Evolutionary conservation across 129 eudicot species (phyloP).

Genomic region (Daucus carota): DH1_v3.0 NC_030387.2:1805001-1805500

Average conservation of each 20-base stretch:
- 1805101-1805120: background rate
- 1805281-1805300: background rate
- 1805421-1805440: background rate
- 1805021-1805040: background rate
- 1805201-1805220: background rate
- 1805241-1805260: conserved; percentile 1
- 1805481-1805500: background rate
- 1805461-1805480: background rate
- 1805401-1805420: background rate
- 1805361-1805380: background rate
- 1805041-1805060: background rate
- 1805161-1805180: conserved; percentile 13
- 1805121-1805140: background rate
- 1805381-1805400: background rate
- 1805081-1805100: background rate
- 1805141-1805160: background rate
- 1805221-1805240: background rate
- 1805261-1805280: background rate
- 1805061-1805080: background rate
- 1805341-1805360: background rate
- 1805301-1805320: background rate
- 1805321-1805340: background rate
- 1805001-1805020: background rate
- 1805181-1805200: background rate
- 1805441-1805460: background rate